Evolutionary conservation across 441 rosid genomes (phyloP), one percentile per base, ranked within the genome.

Genomic region (Adansonia madagascariensis): DNA sequence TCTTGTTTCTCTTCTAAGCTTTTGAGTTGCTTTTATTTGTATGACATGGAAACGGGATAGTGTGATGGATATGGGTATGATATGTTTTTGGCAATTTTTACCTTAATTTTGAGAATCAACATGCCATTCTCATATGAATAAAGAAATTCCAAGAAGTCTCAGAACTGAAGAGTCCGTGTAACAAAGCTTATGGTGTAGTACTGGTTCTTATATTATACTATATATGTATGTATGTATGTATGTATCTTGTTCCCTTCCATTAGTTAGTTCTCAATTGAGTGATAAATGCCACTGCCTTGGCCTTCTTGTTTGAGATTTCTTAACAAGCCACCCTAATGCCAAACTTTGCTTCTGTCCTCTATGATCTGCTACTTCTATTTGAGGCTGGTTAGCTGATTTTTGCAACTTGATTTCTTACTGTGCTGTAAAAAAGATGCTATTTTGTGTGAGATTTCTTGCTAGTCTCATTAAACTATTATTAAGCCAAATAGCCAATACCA

Each of bases 331-430:
- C 9, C 8, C 35, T 17, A 20, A 44, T 44, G 55, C 35, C 9
- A 46, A 66, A 44, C 56, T 68, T 68, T 47, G 2, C 15, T 11
- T 18, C 12, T 68, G 14, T 20, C 39, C 17, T 20, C 72, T 68
- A 22, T 68, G 41, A 68, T 47, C 41, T 47, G 56, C 56, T 2
- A 12, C 11, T 10, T 43, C 35, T 66, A 44, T 67, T 44, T 46
- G 72, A 67, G 12, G 14, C 56, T 46, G 27, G 35, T 67, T 18
- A 67, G 39, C 39, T 27, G 50, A 67, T 11, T 15, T 67, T 46
- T 67, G 72, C 27, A 67, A 44, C 56, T 67, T 1, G 20, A 46
- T 44, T 67, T 67, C 10, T 67, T 67, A 67, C 20, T 11, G 47
- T 47, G 18, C 18, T 47, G 56, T 12, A 68, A 47, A 47, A 41